phyloP scores from a whole-genome alignment of 352 stramenopile species.

The Globisporangium sylvaticum region DNA sequence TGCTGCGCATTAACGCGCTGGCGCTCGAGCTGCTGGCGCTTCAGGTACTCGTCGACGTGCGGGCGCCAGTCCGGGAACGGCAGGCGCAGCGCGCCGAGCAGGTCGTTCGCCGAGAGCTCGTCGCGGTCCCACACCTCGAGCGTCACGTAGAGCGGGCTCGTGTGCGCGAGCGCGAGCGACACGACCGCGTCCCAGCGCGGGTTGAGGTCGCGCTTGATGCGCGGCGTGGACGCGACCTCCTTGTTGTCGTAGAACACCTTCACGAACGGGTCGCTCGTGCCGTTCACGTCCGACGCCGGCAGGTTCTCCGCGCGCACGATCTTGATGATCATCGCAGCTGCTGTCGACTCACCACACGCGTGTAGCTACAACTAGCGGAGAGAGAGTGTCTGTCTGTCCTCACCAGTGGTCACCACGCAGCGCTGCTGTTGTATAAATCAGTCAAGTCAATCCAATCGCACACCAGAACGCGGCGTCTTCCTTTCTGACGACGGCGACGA shows the following conservation, averaged over 20 bases:
- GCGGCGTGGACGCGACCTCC: slow-evolving; percentile 63
- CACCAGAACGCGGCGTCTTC: background rate
- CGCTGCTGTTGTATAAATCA: background rate
- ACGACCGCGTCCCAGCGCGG: slow-evolving; percentile 71
- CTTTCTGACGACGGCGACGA: background rate
- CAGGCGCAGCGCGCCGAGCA: slow-evolving; percentile 63
- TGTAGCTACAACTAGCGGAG: background rate
- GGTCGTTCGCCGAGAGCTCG: slow-evolving; percentile 60
- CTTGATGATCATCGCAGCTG: slow-evolving; percentile 33
- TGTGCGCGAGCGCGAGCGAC: slow-evolving; percentile 49
- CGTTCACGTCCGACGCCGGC: slow-evolving; percentile 50
- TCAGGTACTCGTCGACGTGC: slow-evolving; percentile 40
- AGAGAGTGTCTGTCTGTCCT: background rate
- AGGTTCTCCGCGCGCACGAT: slow-evolving; percentile 76
- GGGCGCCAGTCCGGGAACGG: slow-evolving; percentile 66
- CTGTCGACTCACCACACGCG: background rate
- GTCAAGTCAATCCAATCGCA: background rate
- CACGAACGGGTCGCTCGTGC: slow-evolving; percentile 74
- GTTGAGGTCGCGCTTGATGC: slow-evolving; percentile 67
- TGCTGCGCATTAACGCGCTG: slow-evolving; percentile 23
- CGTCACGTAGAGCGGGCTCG: slow-evolving; percentile 55
- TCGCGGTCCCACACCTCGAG: slow-evolving; percentile 77
- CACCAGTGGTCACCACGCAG: background rate
- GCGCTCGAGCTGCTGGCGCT: slow-evolving; percentile 27
- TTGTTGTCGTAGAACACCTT: slow-evolving; percentile 70